Evolutionary conservation across 2,329 filamentous ascomycete genomes (phyloP), one percentile per base, ranked within the genome.

Genomic region (Trichophaea hybrida): DNA sequence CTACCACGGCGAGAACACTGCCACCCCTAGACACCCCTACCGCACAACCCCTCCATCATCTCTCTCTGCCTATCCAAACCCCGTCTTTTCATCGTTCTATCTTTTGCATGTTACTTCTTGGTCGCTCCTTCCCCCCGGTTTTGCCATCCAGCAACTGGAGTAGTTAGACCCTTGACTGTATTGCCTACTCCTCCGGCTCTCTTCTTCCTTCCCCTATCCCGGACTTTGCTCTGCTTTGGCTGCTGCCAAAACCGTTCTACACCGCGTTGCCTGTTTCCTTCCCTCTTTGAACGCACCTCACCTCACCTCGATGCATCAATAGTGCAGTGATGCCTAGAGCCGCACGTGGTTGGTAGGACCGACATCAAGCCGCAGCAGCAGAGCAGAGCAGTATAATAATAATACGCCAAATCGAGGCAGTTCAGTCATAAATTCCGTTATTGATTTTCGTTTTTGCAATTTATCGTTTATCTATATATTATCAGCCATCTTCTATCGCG

Each of bases 391-490:
- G 46, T 5, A 24, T 24, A 51, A 24, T 17, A 17, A 51, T 17
- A 51, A 51, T 51, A 51, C 32, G 12, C 40, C 40, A 46, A 17
- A 46, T 46, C 24, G 40, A 46, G 24, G 40, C 40, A 13, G 24
- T 24, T 13, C 40, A 46, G 40, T 46, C 24, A 17, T 17, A 17
- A 46, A 17, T 17, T 46, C 13, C 40, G 40, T 17, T 57, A 43
- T 57, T 57, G 52, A 61, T 60, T 59, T 63, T 46, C 38, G 50
- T 57, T 59, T 57, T 59, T 59, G 55, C 61, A 50, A 44, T 55
- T 53, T 46, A 43, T 58, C 53, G 44, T 50, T 31, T 58, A 54
- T 62, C 59, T 35, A 37, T 53, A 53, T 53, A 35, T 53, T 53
- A 53, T 37, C 33, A 53, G 13, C 31, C 48, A 50, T 50, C 48